These are phyloP conservation scores for Zygnema circumcarinatum DNA, from an alignment of 139 green algal species.

Conservation along the genomic window DNA sequence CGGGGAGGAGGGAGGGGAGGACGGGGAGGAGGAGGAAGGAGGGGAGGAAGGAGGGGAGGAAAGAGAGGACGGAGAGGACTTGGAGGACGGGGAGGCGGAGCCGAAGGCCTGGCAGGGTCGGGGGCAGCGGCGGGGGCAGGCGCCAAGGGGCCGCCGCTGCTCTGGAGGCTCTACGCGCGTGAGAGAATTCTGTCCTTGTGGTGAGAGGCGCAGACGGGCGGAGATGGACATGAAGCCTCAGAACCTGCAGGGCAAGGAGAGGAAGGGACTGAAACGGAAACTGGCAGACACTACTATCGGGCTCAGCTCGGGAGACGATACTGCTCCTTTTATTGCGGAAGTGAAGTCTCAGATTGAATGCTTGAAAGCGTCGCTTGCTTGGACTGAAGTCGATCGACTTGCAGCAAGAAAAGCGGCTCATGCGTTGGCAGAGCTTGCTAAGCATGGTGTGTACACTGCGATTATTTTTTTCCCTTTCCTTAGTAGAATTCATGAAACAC, in stretches of 20 bases:
- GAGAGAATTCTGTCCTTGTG: no score
- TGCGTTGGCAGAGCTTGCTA: slow-evolving; percentile 52
- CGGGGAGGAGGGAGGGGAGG: no score
- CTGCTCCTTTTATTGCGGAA: background rate
- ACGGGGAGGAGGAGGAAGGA: no score
- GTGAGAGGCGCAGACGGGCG: no score
- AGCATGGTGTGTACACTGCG: slow-evolving; percentile 37
- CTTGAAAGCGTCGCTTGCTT: slow-evolving; percentile 16
- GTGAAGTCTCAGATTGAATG: background rate
- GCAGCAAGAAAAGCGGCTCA: slow-evolving; percentile 48
- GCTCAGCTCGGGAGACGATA: background rate
- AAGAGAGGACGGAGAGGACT: no score
- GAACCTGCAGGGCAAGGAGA: background rate
- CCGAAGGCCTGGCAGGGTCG: no score
- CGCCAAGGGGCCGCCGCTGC: no score
- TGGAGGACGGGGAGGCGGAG: no score
- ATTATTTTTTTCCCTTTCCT: background rate
- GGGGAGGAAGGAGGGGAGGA: no score
- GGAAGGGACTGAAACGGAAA: slow-evolving; percentile 18
- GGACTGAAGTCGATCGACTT: slow-evolving; percentile 17
- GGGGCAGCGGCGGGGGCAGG: no score
- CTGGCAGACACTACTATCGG: slow-evolving; percentile 10
- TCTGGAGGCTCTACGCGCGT: no score
- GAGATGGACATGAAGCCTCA: background rate
- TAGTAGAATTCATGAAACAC: background rate